phyloP scores from a whole-genome alignment of 2,329 filamentous ascomycete genomes.

The Plenodomus lindquistii region DNA sequence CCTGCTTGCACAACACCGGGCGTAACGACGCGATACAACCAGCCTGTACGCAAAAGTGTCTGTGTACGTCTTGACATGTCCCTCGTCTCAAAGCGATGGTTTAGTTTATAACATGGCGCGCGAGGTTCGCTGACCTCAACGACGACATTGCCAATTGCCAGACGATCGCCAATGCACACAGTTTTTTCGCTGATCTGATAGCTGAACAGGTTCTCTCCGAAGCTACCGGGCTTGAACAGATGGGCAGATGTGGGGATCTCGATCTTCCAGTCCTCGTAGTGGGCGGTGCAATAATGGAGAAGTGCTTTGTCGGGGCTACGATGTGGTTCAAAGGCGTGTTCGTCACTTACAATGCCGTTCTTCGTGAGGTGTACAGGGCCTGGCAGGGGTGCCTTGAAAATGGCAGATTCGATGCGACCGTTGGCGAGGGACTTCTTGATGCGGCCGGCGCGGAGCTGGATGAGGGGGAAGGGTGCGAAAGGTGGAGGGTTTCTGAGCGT shows the following conservation, averaged over 20 bases:
- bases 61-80: constrained; percentile 65
- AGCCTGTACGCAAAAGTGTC: constrained; percentile 63
- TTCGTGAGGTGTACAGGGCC: constrained; percentile 53
- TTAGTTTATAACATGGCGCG: constrained; percentile 70
- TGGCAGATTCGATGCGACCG: constrained; percentile 56
- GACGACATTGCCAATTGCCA: constrained; percentile 55
- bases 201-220: constrained; percentile 68
- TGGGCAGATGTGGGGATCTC: constrained; percentile 58
- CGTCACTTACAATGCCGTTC: constrained; percentile 61
- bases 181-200: constrained; percentile 64
- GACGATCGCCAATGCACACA: constrained; percentile 66
- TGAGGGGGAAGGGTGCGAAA: constrained; percentile 51
- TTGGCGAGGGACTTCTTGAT: constrained; percentile 60
- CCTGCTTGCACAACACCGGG: constrained; percentile 60
- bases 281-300: constrained; percentile 62
- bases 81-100: constrained; percentile 67
- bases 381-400: constrained; percentile 56
- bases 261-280: constrained; percentile 60
- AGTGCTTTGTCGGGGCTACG: constrained; percentile 67
- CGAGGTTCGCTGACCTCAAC: constrained; percentile 65
- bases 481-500: constrained; percentile 24
- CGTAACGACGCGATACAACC: constrained; percentile 66
- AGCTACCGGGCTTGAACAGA: constrained; percentile 61
- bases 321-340: constrained; percentile 66
- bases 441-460: constrained; percentile 61